phyloP scores from a whole-genome alignment of 169 alveolate genomes.

The Plasmodium vivax region DNA sequence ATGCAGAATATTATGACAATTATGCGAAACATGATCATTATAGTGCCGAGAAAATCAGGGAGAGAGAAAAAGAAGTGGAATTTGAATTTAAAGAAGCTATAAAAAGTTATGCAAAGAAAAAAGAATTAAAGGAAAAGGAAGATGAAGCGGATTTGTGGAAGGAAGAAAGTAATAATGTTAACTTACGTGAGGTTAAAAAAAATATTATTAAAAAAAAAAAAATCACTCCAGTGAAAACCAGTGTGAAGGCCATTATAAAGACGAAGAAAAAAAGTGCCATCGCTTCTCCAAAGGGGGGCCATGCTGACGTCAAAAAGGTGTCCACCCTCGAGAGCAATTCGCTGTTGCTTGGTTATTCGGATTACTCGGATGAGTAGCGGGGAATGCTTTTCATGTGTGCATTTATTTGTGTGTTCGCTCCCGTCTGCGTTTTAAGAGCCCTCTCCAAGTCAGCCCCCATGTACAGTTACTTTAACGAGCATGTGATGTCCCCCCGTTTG shows the following conservation, averaged over 20 bases:
- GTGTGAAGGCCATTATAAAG: conserved; percentile 59
- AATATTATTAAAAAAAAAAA: conserved; percentile 33
- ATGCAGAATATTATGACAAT: conserved; percentile 35
- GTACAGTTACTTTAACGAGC: background rate
- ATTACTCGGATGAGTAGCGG: conserved; percentile 26
- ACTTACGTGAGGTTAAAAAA: conserved; percentile 29
- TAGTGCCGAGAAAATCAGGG: conserved; percentile 31
- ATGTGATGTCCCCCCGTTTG: background rate
- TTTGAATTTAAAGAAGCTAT: conserved; percentile 62
- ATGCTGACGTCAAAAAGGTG: background rate
- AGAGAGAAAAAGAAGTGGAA: conserved; percentile 37
- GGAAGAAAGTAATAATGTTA: conserved; percentile 9
- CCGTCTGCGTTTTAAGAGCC: background rate
- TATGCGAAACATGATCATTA: conserved; percentile 35
- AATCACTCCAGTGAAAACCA: background rate
- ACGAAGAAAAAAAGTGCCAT: conserved; percentile 35
- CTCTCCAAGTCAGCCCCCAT: background rate
- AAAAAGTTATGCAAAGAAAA: conserved; percentile 31
- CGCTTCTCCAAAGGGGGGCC: background rate
- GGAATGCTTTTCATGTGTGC: background rate
- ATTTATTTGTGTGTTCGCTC: background rate
- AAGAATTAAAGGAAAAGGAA: conserved; percentile 11
- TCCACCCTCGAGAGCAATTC: background rate
- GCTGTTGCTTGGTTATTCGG: conserved; percentile 49
- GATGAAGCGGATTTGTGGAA: background rate